phyloP scores from a whole-genome alignment of 2,329 filamentous ascomycete genomes.

The Cladosporium sp. region DNA sequence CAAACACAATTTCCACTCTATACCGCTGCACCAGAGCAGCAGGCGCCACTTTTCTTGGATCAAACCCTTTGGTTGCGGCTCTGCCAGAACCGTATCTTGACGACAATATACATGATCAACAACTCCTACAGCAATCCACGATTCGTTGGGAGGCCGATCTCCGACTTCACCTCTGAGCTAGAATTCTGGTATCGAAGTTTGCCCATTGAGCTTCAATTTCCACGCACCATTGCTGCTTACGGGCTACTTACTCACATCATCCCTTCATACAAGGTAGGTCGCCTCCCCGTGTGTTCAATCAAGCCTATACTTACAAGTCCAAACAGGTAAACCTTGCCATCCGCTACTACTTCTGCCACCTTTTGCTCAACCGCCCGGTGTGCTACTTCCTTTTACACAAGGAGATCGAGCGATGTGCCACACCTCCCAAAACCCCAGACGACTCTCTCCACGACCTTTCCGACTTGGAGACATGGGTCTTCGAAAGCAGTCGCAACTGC shows the following conservation, averaged over 20 bases:
- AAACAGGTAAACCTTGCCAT: conserved; percentile 16
- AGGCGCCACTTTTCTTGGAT: conserved; percentile 17
- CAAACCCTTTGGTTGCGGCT: conserved; percentile 18
- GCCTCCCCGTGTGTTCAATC: neutral
- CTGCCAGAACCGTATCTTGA: conserved; percentile 18
- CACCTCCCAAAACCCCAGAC: conserved; percentile 16
- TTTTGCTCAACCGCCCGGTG: conserved; percentile 13
- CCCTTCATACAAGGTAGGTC: conserved; percentile 17
- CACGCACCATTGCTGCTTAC: conserved; percentile 17
- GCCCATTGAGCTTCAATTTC: conserved; percentile 18
- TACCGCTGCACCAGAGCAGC: conserved; percentile 17
- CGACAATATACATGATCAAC: conserved; percentile 20
- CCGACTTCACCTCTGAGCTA: conserved; percentile 16
- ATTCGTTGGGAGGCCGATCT: conserved; percentile 15
- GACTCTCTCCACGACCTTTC: conserved; percentile 15
- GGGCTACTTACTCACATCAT: conserved; percentile 17
- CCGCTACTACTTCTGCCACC: conserved; percentile 20
- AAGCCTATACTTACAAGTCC: neutral
- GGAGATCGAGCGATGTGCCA: conserved; percentile 19
- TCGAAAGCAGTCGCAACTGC: conserved; percentile 19
- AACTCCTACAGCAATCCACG: conserved; percentile 19
- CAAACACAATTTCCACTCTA: conserved; percentile 17
- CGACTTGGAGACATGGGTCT: conserved; percentile 18
- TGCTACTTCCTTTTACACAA: conserved; percentile 20
- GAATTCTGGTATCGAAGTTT: conserved; percentile 19